A percentile compares a stretch with the other conserved stretches of the same genome.
Evolutionary conservation across 1,284 basidiomycete genomes (phyloP).

Genomic region (Papiliotrema nemorosa): DNA sequence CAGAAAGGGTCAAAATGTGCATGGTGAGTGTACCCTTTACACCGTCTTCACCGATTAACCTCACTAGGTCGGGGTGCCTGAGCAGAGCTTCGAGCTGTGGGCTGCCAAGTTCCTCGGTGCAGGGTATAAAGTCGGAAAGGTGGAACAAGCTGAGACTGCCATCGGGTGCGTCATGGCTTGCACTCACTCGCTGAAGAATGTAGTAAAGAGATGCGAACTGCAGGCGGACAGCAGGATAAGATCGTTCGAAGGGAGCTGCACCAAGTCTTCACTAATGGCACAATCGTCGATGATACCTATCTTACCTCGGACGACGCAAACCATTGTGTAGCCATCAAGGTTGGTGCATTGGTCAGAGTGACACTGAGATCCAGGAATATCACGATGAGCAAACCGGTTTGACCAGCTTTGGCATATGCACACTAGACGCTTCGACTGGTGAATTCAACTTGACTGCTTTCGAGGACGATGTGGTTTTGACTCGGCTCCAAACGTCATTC

Average conservation of each 20-base stretch:
- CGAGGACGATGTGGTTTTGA: constrained; percentile 87
- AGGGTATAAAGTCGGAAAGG: constrained; percentile 95
- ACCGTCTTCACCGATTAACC: neutral
- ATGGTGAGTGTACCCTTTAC: constrained; percentile 60
- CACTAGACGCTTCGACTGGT: constrained; percentile 94
- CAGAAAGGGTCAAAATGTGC: constrained; percentile 84
- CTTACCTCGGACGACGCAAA: constrained; percentile 91
- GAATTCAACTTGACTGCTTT: constrained; percentile 91
- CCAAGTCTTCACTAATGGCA: constrained; percentile 95
- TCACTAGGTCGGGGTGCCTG: constrained; percentile 85
- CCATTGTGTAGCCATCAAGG: constrained; percentile 89
- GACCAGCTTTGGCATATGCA: constrained; percentile 76
- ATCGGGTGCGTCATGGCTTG: constrained; percentile 46
- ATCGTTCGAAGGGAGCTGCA: constrained; percentile 83
- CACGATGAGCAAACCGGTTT: constrained; percentile 21
- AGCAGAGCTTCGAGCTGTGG: constrained; percentile 75
- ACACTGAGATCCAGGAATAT: constrained; percentile 34
- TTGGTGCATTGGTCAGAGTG: constrained; percentile 14
- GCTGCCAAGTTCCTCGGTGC: constrained; percentile 53
- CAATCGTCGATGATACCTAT: constrained; percentile 85
- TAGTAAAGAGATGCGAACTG: constrained; percentile 56
- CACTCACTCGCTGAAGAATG: neutral
- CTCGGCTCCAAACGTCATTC: constrained; percentile 89
- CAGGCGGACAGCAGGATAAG: constrained; percentile 53
- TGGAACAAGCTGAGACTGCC: constrained; percentile 95